Percentiles rank a stretch among this genome's conserved stretches.
Conservation (phyloP, 2,329 filamentous ascomycete species). For the Aspergillus novofumigatus region DNA sequence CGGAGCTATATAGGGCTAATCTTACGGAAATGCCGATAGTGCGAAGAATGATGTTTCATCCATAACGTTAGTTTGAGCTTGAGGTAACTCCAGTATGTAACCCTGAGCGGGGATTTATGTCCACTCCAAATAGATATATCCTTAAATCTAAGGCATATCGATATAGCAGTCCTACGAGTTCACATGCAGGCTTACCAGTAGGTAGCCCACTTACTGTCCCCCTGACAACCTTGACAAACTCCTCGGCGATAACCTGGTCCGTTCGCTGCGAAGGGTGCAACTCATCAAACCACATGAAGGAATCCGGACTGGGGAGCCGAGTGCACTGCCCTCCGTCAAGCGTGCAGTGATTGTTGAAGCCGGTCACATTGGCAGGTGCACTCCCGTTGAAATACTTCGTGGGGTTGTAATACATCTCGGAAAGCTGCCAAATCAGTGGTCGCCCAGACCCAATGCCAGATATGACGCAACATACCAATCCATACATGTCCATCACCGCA, state of each 20-base stretch:
- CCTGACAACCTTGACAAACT: constrained; percentile 53
- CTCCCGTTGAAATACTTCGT: constrained; percentile 58
- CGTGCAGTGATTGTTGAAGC: constrained; percentile 55
- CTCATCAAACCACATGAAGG: constrained; percentile 70
- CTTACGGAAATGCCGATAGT: neutral
- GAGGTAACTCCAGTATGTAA: neutral
- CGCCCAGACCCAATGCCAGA: neutral
- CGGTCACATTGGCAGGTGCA: constrained; percentile 59
- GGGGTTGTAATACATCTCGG: constrained; percentile 61
- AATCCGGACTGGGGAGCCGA: constrained; percentile 47
- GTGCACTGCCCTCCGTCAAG: constrained; percentile 38
- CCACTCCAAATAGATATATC: neutral
- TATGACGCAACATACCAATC: constrained; percentile 40
- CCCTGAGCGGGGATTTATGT: neutral
- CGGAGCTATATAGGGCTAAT: neutral
- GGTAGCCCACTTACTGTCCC: constrained; percentile 31
- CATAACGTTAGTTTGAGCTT: neutral
- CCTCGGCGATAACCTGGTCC: constrained; percentile 53
- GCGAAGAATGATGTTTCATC: neutral
- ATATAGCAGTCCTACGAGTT: neutral
- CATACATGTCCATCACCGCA: constrained; percentile 64
- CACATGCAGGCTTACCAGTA: constrained; percentile 19
- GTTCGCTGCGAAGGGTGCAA: constrained; percentile 67
- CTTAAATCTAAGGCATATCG: neutral
- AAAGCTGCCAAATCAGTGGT: constrained; percentile 6